Percentiles rank a stretch among this genome's conserved stretches.
Conservation (phyloP, 2,329 filamentous ascomycete genomes). For the Alternaria infectoria region DNA sequence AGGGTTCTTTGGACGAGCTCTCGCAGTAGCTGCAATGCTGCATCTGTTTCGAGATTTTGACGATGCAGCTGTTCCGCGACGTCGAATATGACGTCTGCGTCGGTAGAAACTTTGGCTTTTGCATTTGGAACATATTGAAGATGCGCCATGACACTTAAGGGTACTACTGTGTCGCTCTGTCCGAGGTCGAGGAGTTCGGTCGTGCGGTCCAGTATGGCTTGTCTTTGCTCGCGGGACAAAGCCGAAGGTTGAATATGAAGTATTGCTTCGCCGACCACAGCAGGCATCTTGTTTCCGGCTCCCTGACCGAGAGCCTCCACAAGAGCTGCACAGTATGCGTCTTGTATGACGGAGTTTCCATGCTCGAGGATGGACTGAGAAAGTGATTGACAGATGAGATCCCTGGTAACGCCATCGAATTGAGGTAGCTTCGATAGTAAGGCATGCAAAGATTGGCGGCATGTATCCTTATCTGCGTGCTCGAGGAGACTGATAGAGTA, state of each 20-base stretch:
- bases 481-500: slow-evolving; percentile 35
- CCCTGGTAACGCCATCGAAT: slow-evolving; percentile 8
- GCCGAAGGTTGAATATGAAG: slow-evolving; percentile 31
- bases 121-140: slow-evolving; percentile 46
- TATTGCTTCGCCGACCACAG: slow-evolving; percentile 24
- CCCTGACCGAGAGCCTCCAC: slow-evolving; percentile 17
- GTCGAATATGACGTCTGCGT: slow-evolving; percentile 33
- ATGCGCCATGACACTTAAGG: slow-evolving; percentile 37
- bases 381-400: slow-evolving; percentile 23
- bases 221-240: slow-evolving; percentile 40
- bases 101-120: slow-evolving; percentile 40
- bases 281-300: slow-evolving; percentile 6
- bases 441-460: slow-evolving; percentile 21
- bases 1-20: slow-evolving; percentile 34
- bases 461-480: slow-evolving; percentile 20
- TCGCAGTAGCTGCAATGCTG: slow-evolving; percentile 30
- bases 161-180: slow-evolving; percentile 6
- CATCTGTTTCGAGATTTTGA: slow-evolving; percentile 14
- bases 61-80: slow-evolving; percentile 34
- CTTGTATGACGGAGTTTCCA: slow-evolving; percentile 23
- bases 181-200: slow-evolving; percentile 20
- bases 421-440: slow-evolving; percentile 26
- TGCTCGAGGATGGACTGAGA: slow-evolving; percentile 30
- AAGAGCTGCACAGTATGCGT: slow-evolving; percentile 28
- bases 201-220: slow-evolving; percentile 39